A percentile compares a stretch with the other conserved stretches of the same genome.
Evolutionary conservation across 352 stramenopile genomes (phyloP).

Genomic region (Globisporangium nunn): DNA sequence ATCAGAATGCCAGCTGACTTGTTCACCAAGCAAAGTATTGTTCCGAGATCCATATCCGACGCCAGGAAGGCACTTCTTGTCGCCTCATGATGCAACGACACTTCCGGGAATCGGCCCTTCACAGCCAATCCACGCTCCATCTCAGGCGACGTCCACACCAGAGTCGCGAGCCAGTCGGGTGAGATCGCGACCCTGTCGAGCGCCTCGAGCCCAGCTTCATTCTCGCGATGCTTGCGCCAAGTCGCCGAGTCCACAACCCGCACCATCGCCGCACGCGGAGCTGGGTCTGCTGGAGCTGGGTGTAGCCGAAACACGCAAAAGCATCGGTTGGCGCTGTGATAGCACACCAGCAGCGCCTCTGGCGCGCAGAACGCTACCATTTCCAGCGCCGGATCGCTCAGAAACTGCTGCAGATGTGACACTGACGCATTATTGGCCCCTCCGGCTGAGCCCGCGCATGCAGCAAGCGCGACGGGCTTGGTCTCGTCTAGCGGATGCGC

Average conservation of each 20-base stretch:
- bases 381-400: constrained; percentile 50
- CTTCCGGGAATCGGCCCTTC: constrained; percentile 3
- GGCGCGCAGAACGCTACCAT: constrained; percentile 31
- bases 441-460: neutral
- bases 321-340: constrained; percentile 33
- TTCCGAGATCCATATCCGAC: constrained; percentile 14
- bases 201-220: constrained; percentile 19
- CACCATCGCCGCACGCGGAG: constrained; percentile 12
- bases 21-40: constrained; percentile 41
- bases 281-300: constrained; percentile 2
- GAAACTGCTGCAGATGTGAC: constrained; percentile 10
- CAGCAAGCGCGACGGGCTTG: constrained; percentile 42
- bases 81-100: neutral
- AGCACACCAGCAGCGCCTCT: constrained; percentile 35
- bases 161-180: constrained; percentile 29
- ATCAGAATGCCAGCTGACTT: constrained; percentile 25
- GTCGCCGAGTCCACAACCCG: constrained; percentile 31
- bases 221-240: constrained; percentile 27
- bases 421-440: neutral
- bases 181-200: constrained; percentile 26
- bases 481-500: constrained; percentile 70
- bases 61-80: constrained; percentile 31
- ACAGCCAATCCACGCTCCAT: constrained; percentile 6
- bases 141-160: constrained; percentile 24
- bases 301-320: constrained; percentile 50